Evolutionary conservation across 2,329 filamentous ascomycete species (phyloP).

Genomic region (Hypoxylon sp.): DNA sequence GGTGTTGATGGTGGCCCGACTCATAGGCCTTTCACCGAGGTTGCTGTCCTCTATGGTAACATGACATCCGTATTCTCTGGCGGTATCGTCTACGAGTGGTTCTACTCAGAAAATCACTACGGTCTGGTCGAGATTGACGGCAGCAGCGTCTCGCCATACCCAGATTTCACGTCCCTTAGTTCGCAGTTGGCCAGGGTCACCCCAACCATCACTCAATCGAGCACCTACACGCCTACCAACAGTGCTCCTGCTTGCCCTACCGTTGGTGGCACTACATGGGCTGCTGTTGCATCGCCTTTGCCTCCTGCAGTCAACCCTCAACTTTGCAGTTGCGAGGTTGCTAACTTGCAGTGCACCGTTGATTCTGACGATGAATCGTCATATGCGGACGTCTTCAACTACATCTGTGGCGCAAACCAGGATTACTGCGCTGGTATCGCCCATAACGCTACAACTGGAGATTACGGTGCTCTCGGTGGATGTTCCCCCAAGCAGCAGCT

Average conservation of each 20-base stretch:
- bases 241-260: constrained; percentile 80
- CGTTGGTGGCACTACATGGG: constrained; percentile 74
- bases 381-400: constrained; percentile 79
- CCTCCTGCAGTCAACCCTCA: constrained; percentile 84
- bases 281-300: constrained; percentile 74
- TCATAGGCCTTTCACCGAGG: constrained; percentile 87
- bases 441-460: constrained; percentile 75
- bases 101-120: constrained; percentile 90
- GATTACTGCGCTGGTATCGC: constrained; percentile 77
- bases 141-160: constrained; percentile 74
- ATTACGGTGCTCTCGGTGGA: constrained; percentile 85
- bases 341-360: constrained; percentile 79
- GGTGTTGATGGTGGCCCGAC: constrained; percentile 66
- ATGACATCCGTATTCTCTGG: constrained; percentile 94
- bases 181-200: constrained; percentile 77
- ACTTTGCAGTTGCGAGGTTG: constrained; percentile 89
- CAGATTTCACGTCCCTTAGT: constrained; percentile 82
- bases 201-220: constrained; percentile 76
- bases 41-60: constrained; percentile 81
- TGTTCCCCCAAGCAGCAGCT: constrained; percentile 80
- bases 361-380: constrained; percentile 67
- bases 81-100: constrained; percentile 99
- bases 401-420: constrained; percentile 74
- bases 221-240: constrained; percentile 81
- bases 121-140: constrained; percentile 78